Evolutionary conservation across 2,329 filamentous ascomycete genomes (phyloP).

Genomic region (Fusarium udum): DNA sequence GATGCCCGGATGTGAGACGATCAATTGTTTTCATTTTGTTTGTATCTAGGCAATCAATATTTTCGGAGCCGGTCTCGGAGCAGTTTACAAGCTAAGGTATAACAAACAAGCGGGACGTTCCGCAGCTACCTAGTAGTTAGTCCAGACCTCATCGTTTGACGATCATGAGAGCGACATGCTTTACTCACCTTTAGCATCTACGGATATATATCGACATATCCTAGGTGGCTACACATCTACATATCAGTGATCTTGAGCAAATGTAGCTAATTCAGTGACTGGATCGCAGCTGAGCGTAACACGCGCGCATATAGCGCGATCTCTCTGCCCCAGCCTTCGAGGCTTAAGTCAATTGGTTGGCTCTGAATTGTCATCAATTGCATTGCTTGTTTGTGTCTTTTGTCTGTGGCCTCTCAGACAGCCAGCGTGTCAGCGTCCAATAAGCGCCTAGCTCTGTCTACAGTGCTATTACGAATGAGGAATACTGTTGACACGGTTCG

Average conservation of each 20-base stretch:
- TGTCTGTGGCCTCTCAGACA: conserved; percentile 2
- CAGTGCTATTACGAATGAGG: neutral
- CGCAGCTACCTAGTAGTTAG: conserved; percentile 20
- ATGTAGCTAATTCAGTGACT: neutral
- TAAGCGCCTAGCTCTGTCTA: neutral
- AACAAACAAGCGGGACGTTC: conserved; percentile 38
- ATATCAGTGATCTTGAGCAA: neutral
- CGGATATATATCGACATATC: neutral
- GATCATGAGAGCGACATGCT: neutral
- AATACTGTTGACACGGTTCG: conserved; percentile 14
- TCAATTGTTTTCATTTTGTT: neutral
- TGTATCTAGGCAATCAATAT: neutral
- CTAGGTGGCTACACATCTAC: neutral
- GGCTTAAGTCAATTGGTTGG: conserved; percentile 26
- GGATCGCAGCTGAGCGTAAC: neutral
- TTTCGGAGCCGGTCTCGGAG: neutral
- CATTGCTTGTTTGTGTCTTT: conserved; percentile 23
- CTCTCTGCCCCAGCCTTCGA: neutral
- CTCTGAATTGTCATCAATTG: neutral
- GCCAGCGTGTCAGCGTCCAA: conserved; percentile 28
- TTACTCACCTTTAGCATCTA: neutral
- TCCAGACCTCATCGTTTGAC: neutral
- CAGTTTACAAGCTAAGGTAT: conserved; percentile 2
- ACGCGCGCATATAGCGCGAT: conserved; percentile 23
- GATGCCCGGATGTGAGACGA: neutral